Percentiles rank a stretch among this genome's conserved stretches.
Conservation (phyloP, 352 stramenopile genomes). For the Phytophthora crassamura region DNA sequence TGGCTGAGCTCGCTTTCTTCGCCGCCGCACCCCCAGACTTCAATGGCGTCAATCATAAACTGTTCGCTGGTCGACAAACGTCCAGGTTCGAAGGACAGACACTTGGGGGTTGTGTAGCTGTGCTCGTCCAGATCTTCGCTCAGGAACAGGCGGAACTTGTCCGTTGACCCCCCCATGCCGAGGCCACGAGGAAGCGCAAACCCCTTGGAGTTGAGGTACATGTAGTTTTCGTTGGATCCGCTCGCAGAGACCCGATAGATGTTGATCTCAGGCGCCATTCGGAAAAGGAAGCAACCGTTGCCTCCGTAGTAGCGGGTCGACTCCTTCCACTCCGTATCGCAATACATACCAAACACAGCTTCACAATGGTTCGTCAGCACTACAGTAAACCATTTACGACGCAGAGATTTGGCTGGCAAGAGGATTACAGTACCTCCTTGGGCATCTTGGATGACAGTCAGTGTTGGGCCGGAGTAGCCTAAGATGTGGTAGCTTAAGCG, state of each 20-base stretch:
- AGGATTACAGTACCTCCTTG: too few species aligned
- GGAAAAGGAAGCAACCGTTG: constrained; percentile 85
- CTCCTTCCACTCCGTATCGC: constrained; percentile 87
- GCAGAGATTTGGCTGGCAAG: not conserved
- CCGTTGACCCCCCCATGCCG: constrained; percentile 79
- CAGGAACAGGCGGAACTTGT: constrained; percentile 79
- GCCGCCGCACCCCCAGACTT: constrained; percentile 84
- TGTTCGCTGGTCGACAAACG: constrained; percentile 60
- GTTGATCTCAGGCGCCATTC: constrained; percentile 63
- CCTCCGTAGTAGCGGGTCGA: constrained; percentile 82
- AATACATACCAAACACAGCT: constrained; percentile 90
- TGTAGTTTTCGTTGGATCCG: constrained; percentile 69
- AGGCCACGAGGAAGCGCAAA: constrained; percentile 75
- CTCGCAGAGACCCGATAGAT: constrained; percentile 64
- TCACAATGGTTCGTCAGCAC: constrained; percentile 4
- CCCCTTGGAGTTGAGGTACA: constrained; percentile 91
- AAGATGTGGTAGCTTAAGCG: constrained; percentile 83
- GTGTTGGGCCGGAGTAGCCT: constrained; percentile 76
- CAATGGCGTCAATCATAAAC: constrained; percentile 73
- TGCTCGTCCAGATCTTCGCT: constrained; percentile 87
- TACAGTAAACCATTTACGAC: not conserved
- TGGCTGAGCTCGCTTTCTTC: constrained; percentile 61
- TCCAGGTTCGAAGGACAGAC: constrained; percentile 75
- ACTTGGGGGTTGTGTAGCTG: constrained; percentile 82
- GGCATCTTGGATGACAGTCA: constrained; percentile 72